Evolutionary conservation across 306 rosid species (phyloP).

Genomic region (Acmispon strigosus): DNA sequence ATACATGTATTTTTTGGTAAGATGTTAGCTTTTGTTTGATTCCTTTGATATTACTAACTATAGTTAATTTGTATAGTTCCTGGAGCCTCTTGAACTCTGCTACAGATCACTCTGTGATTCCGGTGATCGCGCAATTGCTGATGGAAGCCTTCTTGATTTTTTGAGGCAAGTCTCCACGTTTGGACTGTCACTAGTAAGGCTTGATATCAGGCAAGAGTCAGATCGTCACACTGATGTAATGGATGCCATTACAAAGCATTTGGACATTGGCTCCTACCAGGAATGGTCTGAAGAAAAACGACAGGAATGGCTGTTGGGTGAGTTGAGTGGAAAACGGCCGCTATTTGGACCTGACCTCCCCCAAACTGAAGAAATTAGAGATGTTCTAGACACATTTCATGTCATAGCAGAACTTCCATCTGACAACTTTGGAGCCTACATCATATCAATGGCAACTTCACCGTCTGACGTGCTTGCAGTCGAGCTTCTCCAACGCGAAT

Average conservation of each 20-base stretch:
- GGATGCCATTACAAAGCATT: slow-evolving; percentile 75
- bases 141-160: slow-evolving; percentile 90
- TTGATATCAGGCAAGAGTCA: slow-evolving; percentile 88
- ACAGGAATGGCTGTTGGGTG: slow-evolving; percentile 85
- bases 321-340: slow-evolving; percentile 78
- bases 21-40: not conserved
- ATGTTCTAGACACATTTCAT: slow-evolving; percentile 73
- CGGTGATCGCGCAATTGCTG: slow-evolving; percentile 84
- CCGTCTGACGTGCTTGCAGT: slow-evolving; percentile 93
- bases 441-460: slow-evolving; percentile 92
- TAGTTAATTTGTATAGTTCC: slow-evolving; percentile 43
- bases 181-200: slow-evolving; percentile 83
- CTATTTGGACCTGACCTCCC: slow-evolving; percentile 91
- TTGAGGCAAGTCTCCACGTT: slow-evolving; percentile 91
- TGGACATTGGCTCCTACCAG: slow-evolving; percentile 78
- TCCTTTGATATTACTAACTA: slow-evolving; percentile 21
- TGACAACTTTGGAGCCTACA: slow-evolving; percentile 87
- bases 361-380: slow-evolving; percentile 77
- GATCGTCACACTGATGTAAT: slow-evolving; percentile 88
- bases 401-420: slow-evolving; percentile 84
- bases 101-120: slow-evolving; percentile 81
- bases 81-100: slow-evolving; percentile 86
- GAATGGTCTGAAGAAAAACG: slow-evolving; percentile 86
- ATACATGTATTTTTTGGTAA: not conserved
- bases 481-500: slow-evolving; percentile 85